Conservation (phyloP, 2,329 filamentous ascomycete genomes). For the Aspergillus clavatus region DNA sequence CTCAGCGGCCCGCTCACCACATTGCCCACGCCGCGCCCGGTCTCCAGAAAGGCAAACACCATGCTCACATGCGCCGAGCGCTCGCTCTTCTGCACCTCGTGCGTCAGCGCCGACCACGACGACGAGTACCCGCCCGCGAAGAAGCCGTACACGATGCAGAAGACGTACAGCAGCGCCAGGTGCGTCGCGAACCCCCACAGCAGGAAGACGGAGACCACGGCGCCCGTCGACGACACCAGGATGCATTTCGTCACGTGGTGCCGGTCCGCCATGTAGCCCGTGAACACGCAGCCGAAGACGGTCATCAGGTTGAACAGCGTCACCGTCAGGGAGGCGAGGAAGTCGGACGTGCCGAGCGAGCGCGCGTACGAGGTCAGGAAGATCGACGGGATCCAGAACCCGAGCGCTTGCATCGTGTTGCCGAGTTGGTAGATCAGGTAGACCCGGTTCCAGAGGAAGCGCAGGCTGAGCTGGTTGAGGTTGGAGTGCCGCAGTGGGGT, state of each 20-base stretch:
- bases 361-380: constrained; percentile 31
- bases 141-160: constrained; percentile 59
- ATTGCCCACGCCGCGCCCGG: constrained; percentile 31
- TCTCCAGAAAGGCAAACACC: constrained; percentile 32
- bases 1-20: constrained; percentile 50
- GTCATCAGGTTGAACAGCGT: constrained; percentile 28
- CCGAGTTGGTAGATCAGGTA: constrained; percentile 36
- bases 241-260: constrained; percentile 24
- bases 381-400: constrained; percentile 33
- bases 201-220: constrained; percentile 53
- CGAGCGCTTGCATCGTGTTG: constrained; percentile 31
- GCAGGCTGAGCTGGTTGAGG: constrained; percentile 39
- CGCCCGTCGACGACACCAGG: constrained; percentile 51
- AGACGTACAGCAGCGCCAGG: constrained; percentile 48
- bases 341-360: constrained; percentile 17
- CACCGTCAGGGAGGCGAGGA: constrained; percentile 9
- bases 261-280: constrained; percentile 19
- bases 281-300: constrained; percentile 36
- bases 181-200: constrained; percentile 56
- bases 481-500: constrained; percentile 26
- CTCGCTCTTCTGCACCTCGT: constrained; percentile 41
- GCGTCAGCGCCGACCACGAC: constrained; percentile 55
- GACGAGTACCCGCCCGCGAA: constrained; percentile 62
- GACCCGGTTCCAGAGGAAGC: constrained; percentile 23
- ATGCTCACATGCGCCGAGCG: constrained; percentile 28